Percentiles rank a stretch among this genome's conserved stretches.
These are phyloP conservation scores for Triticum aestivum DNA, from an alignment of 176 grass and related monocot species.

Conservation along the genomic window DNA sequence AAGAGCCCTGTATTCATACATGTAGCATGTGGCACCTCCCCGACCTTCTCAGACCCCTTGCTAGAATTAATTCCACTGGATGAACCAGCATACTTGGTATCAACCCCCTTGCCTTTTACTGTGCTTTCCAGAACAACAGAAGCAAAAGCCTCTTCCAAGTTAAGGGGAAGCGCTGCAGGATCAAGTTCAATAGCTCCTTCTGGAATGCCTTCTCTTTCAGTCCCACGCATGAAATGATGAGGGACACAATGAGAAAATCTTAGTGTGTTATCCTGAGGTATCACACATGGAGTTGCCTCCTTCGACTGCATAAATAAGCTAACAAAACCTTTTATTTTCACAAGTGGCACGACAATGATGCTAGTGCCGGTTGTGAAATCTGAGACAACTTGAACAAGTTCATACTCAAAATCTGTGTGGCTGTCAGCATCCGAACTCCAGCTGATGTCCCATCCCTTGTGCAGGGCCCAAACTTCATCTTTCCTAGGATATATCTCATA, in stretches of 20 bases:
- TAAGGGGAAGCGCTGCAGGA: slow-evolving; percentile 61
- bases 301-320: slow-evolving; percentile 69
- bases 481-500: slow-evolving; percentile 80
- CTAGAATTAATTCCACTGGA: not conserved
- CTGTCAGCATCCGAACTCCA: slow-evolving; percentile 54
- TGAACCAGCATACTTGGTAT: slow-evolving; percentile 21
- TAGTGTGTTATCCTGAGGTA: slow-evolving; percentile 66
- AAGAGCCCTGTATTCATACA: not conserved
- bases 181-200: slow-evolving; percentile 83
- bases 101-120: slow-evolving; percentile 23
- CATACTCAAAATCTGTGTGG: slow-evolving; percentile 49
- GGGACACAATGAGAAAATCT: slow-evolving; percentile 81
- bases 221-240: slow-evolving; percentile 39
- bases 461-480: slow-evolving; percentile 82
- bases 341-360: slow-evolving; percentile 57
- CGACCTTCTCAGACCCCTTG: not conserved
- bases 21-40: slow-evolving; percentile 7
- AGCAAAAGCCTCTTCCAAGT: slow-evolving; percentile 57
- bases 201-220: slow-evolving; percentile 57
- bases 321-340: slow-evolving; percentile 74
- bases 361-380: slow-evolving; percentile 53
- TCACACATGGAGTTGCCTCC: slow-evolving; percentile 49
- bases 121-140: slow-evolving; percentile 53
- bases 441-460: slow-evolving; percentile 67
- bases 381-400: slow-evolving; percentile 73